Evolutionary conservation across 768 basidiomycete genomes (phyloP), one percentile per base, ranked within the genome.

Genomic region (Amanita polypyramis): DNA sequence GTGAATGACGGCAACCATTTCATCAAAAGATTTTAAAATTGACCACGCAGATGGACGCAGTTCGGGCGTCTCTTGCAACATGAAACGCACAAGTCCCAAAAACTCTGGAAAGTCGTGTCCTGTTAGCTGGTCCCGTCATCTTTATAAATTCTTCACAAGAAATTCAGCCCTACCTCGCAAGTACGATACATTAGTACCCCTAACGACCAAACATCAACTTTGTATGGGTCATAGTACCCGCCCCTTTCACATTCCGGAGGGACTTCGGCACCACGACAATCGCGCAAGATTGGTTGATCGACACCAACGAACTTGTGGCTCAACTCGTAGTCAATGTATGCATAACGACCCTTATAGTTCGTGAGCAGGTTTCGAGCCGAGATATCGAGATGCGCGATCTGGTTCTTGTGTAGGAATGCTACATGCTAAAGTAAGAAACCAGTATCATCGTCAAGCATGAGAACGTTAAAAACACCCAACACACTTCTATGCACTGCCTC

Each of bases 171-270:
- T 62, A 82, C 85, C 65, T 84, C 75, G 66, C 77, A 80, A 35
- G 76, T 76, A 17, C 77, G 73, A 35, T 84, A 60, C 23, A 87
- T 75, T 3, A 85, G 67, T 12, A 82, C 66, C 15, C 70, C 85
- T 25, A 85, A 62, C 11, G 82, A 80, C 80, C 83, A 88, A 2
- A 87, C 72, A 56, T 88, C 85, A 6, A 83, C 65, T 63, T 83
- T 85, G 58, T 76, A 86, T 3, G 83, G 79, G 60, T 85, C 74
- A 33, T 60, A 56, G 43, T 57, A 59, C 37, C 69, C 72, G 15
- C 70, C 73, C 17, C 60, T 57, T 54, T 80, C 83, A 42, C 76
- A 74, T 60, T 88, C 85, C 10, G 85, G 85, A 15, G 85, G 81
- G 9, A 80, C 56, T 50, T 87, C 85, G 15, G 84, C 82, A 17